A percentile compares a stretch with the other conserved stretches of the same genome.
These are phyloP conservation scores for Pichia pseudocactophila DNA, from an alignment of 805 yeast species.

Conservation along the genomic window DNA sequence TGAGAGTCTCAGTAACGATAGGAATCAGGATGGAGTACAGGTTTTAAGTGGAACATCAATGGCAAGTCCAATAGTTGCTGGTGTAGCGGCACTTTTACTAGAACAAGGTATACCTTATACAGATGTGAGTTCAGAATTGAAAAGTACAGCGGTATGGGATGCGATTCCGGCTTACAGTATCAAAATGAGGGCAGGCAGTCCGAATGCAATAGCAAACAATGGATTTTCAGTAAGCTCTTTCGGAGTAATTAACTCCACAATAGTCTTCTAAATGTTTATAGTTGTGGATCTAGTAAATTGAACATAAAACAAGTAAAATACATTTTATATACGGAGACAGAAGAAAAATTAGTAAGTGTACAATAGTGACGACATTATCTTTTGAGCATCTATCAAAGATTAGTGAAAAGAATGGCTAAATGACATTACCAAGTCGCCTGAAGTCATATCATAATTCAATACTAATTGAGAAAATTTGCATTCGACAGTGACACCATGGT, in stretches of 20 bases:
- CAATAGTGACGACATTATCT: background rate
- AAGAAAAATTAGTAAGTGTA: background rate
- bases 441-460: conserved; percentile 20
- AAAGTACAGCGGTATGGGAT: conserved; percentile 38
- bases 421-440: conserved; percentile 23
- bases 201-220: conserved; percentile 43
- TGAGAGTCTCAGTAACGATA: conserved; percentile 39
- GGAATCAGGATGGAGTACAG: conserved; percentile 17
- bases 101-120: conserved; percentile 39
- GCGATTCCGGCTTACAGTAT: conserved; percentile 40
- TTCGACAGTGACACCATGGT: conserved; percentile 10
- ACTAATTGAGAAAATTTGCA: conserved; percentile 23
- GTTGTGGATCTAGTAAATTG: background rate
- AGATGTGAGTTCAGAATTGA: conserved; percentile 34
- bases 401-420: conserved; percentile 25
- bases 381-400: background rate
- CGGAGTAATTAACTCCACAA: background rate
- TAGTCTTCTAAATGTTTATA: background rate
- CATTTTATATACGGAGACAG: background rate
- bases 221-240: conserved; percentile 8
- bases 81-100: conserved; percentile 47
- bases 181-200: conserved; percentile 43
- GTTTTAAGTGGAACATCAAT: conserved; percentile 69
- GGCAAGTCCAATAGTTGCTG: conserved; percentile 73
- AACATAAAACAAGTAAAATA: background rate